Percentiles rank a stretch among this genome's conserved stretches.
These are phyloP conservation scores for Pulveroboletus sp. DNA, from an alignment of 768 basidiomycete genomes.

Conservation along the genomic window DNA sequence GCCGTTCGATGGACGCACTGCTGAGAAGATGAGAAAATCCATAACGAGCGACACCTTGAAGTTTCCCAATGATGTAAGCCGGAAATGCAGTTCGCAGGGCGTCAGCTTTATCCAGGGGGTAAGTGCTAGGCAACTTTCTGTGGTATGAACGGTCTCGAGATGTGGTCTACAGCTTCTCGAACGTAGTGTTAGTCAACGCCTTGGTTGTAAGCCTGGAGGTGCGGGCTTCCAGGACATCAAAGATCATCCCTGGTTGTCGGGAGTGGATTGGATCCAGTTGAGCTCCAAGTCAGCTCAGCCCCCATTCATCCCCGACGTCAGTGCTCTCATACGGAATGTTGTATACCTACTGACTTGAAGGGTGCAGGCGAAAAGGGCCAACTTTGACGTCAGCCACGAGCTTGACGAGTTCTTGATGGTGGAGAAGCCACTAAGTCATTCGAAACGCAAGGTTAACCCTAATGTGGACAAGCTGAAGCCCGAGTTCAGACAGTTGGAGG, in stretches of 20 bases:
- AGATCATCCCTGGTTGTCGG: constrained; percentile 78
- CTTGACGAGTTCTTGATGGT: constrained; percentile 96
- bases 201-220: constrained; percentile 72
- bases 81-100: constrained; percentile 61
- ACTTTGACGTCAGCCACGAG: constrained; percentile 97
- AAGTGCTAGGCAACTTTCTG: constrained; percentile 24
- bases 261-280: constrained; percentile 76
- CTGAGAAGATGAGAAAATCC: constrained; percentile 82
- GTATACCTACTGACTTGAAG: not conserved
- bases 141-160: constrained; percentile 10
- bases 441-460: constrained; percentile 83
- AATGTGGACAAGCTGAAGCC: constrained; percentile 87
- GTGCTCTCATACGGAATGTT: constrained; percentile 31
- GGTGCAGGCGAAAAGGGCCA: constrained; percentile 85
- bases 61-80: constrained; percentile 66
- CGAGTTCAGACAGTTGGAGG: constrained; percentile 88
- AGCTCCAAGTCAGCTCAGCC: constrained; percentile 67
- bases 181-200: constrained; percentile 67
- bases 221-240: constrained; percentile 76
- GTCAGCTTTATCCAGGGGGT: constrained; percentile 66
- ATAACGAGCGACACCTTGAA: constrained; percentile 76
- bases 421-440: constrained; percentile 94
- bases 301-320: constrained; percentile 88
- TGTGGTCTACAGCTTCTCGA: constrained; percentile 64
- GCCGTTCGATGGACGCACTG: constrained; percentile 87